phyloP scores from a whole-genome alignment of 2,329 filamentous ascomycete genomes.

The Dothiorella sarmentorum region DNA sequence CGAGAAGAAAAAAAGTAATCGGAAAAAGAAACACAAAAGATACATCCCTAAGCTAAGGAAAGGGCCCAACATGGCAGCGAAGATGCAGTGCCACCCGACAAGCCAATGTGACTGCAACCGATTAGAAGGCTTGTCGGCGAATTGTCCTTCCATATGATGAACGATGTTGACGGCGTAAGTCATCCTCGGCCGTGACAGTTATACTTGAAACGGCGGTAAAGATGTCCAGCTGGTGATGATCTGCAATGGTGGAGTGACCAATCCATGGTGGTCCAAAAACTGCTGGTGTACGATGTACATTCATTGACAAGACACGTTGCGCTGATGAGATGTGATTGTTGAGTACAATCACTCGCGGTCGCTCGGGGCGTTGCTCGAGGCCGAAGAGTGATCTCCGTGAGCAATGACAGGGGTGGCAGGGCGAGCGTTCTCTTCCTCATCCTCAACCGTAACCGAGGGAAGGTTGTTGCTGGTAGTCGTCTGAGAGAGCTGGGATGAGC shows the following conservation, averaged over 20 bases:
- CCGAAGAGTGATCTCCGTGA: slow-evolving; percentile 17
- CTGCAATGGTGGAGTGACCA: slow-evolving; percentile 5
- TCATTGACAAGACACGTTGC: slow-evolving; percentile 15
- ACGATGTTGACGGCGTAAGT: background rate
- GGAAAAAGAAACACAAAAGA: slow-evolving; percentile 16
- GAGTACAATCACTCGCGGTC: slow-evolving; percentile 14
- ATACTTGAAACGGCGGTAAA: background rate
- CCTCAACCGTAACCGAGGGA: slow-evolving; percentile 11
- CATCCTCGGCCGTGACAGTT: background rate
- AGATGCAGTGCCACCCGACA: slow-evolving; percentile 16
- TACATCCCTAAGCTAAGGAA: slow-evolving; percentile 15
- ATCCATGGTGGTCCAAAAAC: slow-evolving; percentile 9
- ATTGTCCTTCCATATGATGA: slow-evolving; percentile 13
- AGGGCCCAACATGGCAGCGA: slow-evolving; percentile 15
- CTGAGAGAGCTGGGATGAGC: slow-evolving; percentile 14
- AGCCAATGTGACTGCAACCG: background rate
- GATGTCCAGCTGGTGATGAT: slow-evolving; percentile 9
- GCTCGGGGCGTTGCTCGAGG: slow-evolving; percentile 19
- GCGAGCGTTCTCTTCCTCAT: slow-evolving; percentile 15
- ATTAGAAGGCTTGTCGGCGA: slow-evolving; percentile 18
- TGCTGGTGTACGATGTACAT: slow-evolving; percentile 13
- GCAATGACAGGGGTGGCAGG: slow-evolving; percentile 18
- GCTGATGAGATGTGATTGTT: background rate
- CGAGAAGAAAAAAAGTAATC: slow-evolving; percentile 6
- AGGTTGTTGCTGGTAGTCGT: slow-evolving; percentile 5